These are phyloP conservation scores for Clavispora phyllophila DNA, from an alignment of 805 yeast genomes.

Conservation along the genomic window DNA sequence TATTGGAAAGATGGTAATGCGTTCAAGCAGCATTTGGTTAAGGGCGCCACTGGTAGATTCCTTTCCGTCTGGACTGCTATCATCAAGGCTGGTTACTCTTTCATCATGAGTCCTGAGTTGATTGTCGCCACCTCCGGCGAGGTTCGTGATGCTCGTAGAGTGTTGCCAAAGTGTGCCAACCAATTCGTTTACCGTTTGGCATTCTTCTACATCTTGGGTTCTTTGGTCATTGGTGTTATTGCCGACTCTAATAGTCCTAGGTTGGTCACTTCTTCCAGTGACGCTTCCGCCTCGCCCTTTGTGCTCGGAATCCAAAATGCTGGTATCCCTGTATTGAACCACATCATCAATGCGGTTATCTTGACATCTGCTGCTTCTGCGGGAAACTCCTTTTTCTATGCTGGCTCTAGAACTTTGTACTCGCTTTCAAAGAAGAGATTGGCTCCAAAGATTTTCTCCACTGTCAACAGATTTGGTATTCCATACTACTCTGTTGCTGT, in stretches of 20 bases:
- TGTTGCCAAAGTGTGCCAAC: slow-evolving; percentile 56
- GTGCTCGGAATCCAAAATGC: slow-evolving; percentile 75
- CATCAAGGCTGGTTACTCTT: slow-evolving; percentile 24
- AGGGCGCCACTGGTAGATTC: slow-evolving; percentile 20
- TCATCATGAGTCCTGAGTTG: slow-evolving; percentile 47
- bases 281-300: slow-evolving; percentile 71
- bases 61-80: slow-evolving; percentile 22
- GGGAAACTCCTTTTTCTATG: slow-evolving; percentile 17
- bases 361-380: slow-evolving; percentile 54
- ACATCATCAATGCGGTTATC: slow-evolving; percentile 73
- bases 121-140: slow-evolving; percentile 52
- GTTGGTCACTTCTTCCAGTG: slow-evolving; percentile 19
- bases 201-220: slow-evolving; percentile 36
- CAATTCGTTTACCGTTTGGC: slow-evolving; percentile 51
- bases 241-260: slow-evolving; percentile 24
- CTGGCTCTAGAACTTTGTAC: slow-evolving; percentile 15
- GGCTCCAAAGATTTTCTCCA: slow-evolving; percentile 13
- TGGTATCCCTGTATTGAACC: slow-evolving; percentile 62
- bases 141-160: slow-evolving; percentile 52
- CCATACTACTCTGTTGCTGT: slow-evolving; percentile 31
- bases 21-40: slow-evolving; percentile 39
- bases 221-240: slow-evolving; percentile 37
- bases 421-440: slow-evolving; percentile 15
- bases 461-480: slow-evolving; percentile 40
- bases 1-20: slow-evolving; percentile 25